Percentiles rank a stretch among this genome's conserved stretches.
phyloP scores from a whole-genome alignment of 495 filamentous ascomycete species.

The Penicillium egyptiacum region DNA sequence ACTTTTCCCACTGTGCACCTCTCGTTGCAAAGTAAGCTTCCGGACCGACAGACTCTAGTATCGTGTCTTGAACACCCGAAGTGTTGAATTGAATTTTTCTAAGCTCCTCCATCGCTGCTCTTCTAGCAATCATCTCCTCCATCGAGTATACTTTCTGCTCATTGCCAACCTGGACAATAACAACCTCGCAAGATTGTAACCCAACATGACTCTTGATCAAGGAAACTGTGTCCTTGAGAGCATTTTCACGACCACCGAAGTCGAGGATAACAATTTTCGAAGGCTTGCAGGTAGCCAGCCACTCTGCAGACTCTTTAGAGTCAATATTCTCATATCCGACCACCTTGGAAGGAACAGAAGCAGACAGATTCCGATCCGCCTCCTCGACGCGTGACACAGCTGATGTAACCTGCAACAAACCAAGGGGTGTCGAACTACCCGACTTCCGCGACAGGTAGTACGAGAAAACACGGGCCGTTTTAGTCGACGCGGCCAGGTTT shows the following conservation, averaged over 20 bases:
- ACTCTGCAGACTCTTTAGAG: constrained; percentile 14
- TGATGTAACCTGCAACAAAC: constrained; percentile 32
- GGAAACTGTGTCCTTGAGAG: constrained; percentile 34
- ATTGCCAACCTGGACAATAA: constrained; percentile 43
- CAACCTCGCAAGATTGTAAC: constrained; percentile 19
- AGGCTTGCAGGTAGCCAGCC: constrained; percentile 18
- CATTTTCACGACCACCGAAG: constrained; percentile 49
- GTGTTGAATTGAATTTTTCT: constrained; percentile 45
- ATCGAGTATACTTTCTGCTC: constrained; percentile 37
- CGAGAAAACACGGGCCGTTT: constrained; percentile 48
- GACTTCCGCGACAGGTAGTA: constrained; percentile 25
- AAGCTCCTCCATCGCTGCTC: constrained; percentile 12
- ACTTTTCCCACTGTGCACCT: constrained; percentile 31
- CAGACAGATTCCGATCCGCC: constrained; percentile 26
- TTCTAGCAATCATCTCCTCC: constrained; percentile 21
- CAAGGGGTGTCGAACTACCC: constrained; percentile 19
- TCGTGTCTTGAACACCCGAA: constrained; percentile 38
- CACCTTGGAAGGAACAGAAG: constrained; percentile 19
- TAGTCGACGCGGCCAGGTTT: constrained; percentile 48
- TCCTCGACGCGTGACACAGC: constrained; percentile 22
- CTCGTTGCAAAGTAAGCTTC: constrained; percentile 33
- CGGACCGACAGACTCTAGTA: constrained; percentile 30
- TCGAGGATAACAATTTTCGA: constrained; percentile 51
- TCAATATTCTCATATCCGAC: constrained; percentile 26
- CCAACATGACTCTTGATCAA: constrained; percentile 20